These are phyloP conservation scores for Fusarium newnesense DNA, from an alignment of 2,329 filamentous ascomycete species.

Conservation along the genomic window DNA sequence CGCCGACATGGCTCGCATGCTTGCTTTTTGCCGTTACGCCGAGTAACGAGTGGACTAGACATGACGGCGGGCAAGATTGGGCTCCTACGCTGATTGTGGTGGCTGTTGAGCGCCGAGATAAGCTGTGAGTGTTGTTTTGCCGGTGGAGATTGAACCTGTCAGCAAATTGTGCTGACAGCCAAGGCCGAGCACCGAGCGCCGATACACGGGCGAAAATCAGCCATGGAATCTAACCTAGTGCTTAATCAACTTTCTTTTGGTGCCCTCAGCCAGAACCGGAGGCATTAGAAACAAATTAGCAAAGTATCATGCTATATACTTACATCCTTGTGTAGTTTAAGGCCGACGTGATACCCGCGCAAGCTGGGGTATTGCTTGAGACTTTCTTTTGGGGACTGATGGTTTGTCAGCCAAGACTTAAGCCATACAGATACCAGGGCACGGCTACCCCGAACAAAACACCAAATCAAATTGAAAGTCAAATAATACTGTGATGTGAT, in stretches of 20 bases:
- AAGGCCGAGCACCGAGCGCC: not conserved
- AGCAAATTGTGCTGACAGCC: not conserved
- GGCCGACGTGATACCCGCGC: not conserved
- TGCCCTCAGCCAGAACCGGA: rapidly evolving
- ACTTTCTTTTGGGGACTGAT: too few species aligned
- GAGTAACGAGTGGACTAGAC: not conserved
- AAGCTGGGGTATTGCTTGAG: not conserved
- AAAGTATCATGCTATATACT: not conserved
- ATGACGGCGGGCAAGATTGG: not conserved
- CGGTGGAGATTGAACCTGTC: not conserved
- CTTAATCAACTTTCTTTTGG: not conserved
- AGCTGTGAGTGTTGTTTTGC: rapidly evolving
- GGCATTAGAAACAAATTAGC: not conserved
- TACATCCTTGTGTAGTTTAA: not conserved
- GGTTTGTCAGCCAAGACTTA: not conserved
- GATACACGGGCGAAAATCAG: not conserved
- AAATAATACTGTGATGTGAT: not conserved
- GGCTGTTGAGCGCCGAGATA: not conserved
- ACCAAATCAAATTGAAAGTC: not conserved
- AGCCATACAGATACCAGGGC: too few species aligned
- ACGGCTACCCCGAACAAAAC: rapidly evolving
- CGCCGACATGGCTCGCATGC: not conserved
- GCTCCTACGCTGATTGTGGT: rapidly evolving
- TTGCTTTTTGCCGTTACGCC: not conserved
- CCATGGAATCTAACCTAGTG: not conserved